Conservation (phyloP, 768 basidiomycete genomes). For the Agrocybe praecox region DNA sequence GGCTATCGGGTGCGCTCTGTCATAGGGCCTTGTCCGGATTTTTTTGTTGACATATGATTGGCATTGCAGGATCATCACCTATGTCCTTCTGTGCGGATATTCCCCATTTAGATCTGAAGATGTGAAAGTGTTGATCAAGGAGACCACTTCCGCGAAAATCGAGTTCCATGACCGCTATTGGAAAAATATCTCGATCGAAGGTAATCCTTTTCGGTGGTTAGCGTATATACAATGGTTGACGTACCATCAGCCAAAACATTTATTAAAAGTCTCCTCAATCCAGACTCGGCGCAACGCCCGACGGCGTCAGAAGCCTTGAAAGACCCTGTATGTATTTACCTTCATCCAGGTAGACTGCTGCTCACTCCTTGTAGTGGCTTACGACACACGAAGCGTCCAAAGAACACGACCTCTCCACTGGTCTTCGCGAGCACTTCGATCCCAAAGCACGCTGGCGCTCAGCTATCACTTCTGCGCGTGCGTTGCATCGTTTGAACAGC, state of each 20-base stretch:
- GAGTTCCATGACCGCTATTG: slow-evolving; percentile 95
- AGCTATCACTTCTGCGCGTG: slow-evolving; percentile 60
- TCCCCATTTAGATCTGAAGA: slow-evolving; percentile 92
- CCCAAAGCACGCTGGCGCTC: slow-evolving; percentile 72
- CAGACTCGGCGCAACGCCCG: slow-evolving; percentile 70
- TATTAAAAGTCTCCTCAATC: slow-evolving; percentile 68
- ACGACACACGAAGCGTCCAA: slow-evolving; percentile 63
- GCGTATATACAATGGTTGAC: background rate
- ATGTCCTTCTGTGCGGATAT: slow-evolving; percentile 94
- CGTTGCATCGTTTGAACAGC: slow-evolving; percentile 40
- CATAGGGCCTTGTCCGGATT: background rate
- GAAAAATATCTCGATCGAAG: slow-evolving; percentile 83
- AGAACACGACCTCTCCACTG: slow-evolving; percentile 73
- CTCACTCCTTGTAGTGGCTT: slow-evolving; percentile 58
- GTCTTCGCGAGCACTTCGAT: slow-evolving; percentile 84
- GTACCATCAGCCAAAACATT: slow-evolving; percentile 77
- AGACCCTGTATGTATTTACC: slow-evolving; percentile 53
- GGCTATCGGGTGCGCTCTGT: slow-evolving; percentile 75
- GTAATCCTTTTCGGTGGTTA: slow-evolving; percentile 35
- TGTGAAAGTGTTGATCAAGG: slow-evolving; percentile 68
- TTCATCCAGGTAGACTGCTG: background rate
- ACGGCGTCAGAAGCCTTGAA: slow-evolving; percentile 73
- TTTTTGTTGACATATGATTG: background rate
- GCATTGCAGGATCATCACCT: slow-evolving; percentile 79
- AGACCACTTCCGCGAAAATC: slow-evolving; percentile 84